Base-by-base conservation (phyloP, 305 asterid genomes). In the Lippia alba region DNA sequence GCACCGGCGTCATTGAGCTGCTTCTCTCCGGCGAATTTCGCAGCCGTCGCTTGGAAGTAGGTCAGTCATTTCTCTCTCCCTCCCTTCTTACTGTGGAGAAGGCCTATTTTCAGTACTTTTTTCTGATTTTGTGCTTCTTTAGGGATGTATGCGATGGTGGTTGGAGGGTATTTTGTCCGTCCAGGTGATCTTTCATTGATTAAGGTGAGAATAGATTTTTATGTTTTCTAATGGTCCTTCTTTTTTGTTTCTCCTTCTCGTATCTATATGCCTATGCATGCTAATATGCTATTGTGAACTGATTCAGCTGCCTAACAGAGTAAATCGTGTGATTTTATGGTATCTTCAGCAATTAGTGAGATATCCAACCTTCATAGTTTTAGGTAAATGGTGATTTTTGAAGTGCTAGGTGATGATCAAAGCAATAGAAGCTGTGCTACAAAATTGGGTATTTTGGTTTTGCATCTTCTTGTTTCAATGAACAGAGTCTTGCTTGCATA, bases 81-180 rank as follows among this genome's bases (percentile, higher is more conserved):
- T 46, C n/a, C 41, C 53, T 9, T 24, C 5, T 8, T 44, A 40
- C 12, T 3, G 18, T 61, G 41, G 30, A 20, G 68, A 2, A 6
- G n/a, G 1, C 40, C 19, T n/a, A 44, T 11, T 15, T 58, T n/a
- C n/a, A 15, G 46, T 74, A 67, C 16, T 61, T 64, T n/a, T n/a
- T 4, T 45, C 63, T 54, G 54, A 14, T 39, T 55, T 12, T 70
- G 58, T 49, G 1, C 44, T n/a, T 69, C 7, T 50, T 68, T 70
- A 94, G 98, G 98, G 44, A 88, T 80, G 87, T 89, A 94, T 53
- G 76, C 89, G 61, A 91, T 94, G 99, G 96, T 91, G 74, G 96
- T 94, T 70, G 99, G 99, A 78, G 85, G 64, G n/a, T 85, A 81
- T 77, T 40, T 9, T 44, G 72, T 72, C 12, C 80, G 78, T 45